Base-by-base conservation (phyloP, 371 early-diverging fungal species). In the Circinella minor region DNA sequence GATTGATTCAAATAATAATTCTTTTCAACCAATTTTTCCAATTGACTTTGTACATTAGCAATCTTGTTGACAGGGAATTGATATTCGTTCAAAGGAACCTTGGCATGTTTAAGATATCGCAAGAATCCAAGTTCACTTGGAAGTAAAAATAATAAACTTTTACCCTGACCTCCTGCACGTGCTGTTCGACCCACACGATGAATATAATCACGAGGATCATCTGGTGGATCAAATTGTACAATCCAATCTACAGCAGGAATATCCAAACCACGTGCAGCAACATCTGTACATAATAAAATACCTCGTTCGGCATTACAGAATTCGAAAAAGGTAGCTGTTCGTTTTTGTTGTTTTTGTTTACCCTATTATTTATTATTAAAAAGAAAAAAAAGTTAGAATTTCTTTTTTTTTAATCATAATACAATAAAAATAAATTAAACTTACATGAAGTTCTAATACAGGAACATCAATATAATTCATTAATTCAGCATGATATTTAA, bases 171-270 rank as follows among this genome's bases (percentile, higher is more conserved):
- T 47, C 95, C 96, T 38, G 95, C 78, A 57, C 99, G 91, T 38
- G 99, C 99, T 17, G 99, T 99, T 61, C 99, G 91, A 36, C 99
- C 99, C 14, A 94, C 93, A 73, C 99, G 92, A 82, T 99, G 99
- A 39, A 99, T 93, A 78, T 98, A 99, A 65, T 96, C 96, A 59
- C 91, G 89, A 13, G 94, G 81, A 81, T 95, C 96, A 51, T 92
- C 84, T 15, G 99, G 99, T 17, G 96, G 91, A 80, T 99, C 99
- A 73, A 93, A 99, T 79, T 99, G 99, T 43, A 99, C 86, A 72
- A 99, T 96, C 65, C 89, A 86, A 46, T 93, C 89, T 34, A 99
- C 95, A 71, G 95, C 89, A 47, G 98, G 94, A 66, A 99, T 82
- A 88, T 99, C 99, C 55, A 99, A 84, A 65, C 99, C 99, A 82